phyloP scores from a whole-genome alignment of 352 stramenopile genomes.

The Globisporangium recalcitrans region DNA sequence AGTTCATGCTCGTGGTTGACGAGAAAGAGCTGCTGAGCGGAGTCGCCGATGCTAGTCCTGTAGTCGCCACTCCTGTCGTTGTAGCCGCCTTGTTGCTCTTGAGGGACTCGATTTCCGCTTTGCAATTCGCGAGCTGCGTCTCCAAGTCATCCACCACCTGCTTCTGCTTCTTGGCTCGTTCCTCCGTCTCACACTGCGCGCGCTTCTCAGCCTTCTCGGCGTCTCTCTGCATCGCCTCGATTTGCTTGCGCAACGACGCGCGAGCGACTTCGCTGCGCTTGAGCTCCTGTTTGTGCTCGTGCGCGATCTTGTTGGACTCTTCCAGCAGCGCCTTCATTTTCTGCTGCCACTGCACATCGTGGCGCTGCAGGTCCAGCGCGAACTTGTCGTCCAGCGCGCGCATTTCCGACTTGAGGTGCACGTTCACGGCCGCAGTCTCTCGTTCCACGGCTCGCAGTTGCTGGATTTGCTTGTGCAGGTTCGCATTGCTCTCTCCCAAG shows the following conservation, averaged over 20 bases:
- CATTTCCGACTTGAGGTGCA: conserved; percentile 39
- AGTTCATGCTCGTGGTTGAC: conserved; percentile 3
- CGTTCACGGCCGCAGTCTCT: conserved; percentile 22
- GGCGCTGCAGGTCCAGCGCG: conserved; percentile 28
- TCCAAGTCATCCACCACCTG: conserved; percentile 11
- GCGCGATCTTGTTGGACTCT: conserved; percentile 41
- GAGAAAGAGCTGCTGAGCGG: conserved; percentile 6
- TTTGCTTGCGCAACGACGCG: conserved; percentile 16
- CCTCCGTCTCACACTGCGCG: conserved; percentile 14
- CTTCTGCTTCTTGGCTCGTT: conserved; percentile 9
- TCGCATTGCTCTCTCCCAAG: conserved; percentile 29
- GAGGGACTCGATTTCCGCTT: conserved; percentile 3
- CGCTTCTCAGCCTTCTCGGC: conserved; percentile 15
- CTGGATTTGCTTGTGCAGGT: conserved; percentile 25
- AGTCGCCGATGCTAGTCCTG: background rate
- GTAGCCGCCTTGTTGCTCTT: background rate
- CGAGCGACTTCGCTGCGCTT: conserved; percentile 26
- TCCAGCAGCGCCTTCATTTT: conserved; percentile 50
- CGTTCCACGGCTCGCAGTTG: conserved; percentile 19
- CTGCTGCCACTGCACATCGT: conserved; percentile 29
- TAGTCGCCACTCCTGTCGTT: background rate
- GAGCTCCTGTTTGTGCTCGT: conserved; percentile 46
- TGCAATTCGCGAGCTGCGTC: conserved; percentile 13
- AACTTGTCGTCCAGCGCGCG: conserved; percentile 48
- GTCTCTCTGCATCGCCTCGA: conserved; percentile 13